Percentiles rank a stretch among this genome's conserved stretches.
Evolutionary conservation across 2,329 filamentous ascomycete genomes (phyloP).

Genomic region (Penicillium sp.): DNA sequence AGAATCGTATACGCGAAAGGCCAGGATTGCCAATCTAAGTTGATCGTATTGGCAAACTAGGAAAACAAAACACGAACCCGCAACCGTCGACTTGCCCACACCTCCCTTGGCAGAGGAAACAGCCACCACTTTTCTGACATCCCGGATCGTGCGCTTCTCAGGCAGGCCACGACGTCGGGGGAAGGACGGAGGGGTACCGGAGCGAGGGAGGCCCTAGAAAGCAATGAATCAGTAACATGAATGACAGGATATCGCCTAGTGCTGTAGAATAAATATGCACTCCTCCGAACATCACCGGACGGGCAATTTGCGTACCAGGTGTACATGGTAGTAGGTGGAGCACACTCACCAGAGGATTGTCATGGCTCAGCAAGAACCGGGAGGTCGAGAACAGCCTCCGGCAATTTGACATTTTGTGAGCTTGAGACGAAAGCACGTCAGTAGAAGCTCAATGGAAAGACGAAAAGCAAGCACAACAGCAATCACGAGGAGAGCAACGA

Average conservation of each 20-base stretch:
- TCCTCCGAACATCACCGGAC: no score
- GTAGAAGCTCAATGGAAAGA: not conserved
- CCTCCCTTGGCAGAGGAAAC: slow-evolving; percentile 96
- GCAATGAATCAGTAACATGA: not conserved
- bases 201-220: slow-evolving; percentile 76
- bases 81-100: slow-evolving; percentile 95
- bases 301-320: not conserved
- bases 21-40: not conserved
- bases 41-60: not conserved
- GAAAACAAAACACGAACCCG: slow-evolving; percentile 56
- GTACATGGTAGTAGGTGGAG: not conserved
- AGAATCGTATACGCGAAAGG: not conserved
- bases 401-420: slow-evolving; percentile 30
- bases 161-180: slow-evolving; percentile 79
- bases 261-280: not conserved
- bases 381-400: slow-evolving; percentile 59
- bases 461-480: not conserved
- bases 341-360: slow-evolving; percentile 76
- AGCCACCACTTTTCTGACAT: slow-evolving; percentile 91
- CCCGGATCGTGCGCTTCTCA: slow-evolving; percentile 74
- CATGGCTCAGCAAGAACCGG: slow-evolving; percentile 62
- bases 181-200: slow-evolving; percentile 66
- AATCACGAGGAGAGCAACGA: not conserved
- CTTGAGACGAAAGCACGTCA: not conserved
- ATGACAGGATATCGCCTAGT: not conserved